These are phyloP conservation scores for Astraeus odoratus DNA, from an alignment of 768 basidiomycete genomes.

Conservation along the genomic window DNA sequence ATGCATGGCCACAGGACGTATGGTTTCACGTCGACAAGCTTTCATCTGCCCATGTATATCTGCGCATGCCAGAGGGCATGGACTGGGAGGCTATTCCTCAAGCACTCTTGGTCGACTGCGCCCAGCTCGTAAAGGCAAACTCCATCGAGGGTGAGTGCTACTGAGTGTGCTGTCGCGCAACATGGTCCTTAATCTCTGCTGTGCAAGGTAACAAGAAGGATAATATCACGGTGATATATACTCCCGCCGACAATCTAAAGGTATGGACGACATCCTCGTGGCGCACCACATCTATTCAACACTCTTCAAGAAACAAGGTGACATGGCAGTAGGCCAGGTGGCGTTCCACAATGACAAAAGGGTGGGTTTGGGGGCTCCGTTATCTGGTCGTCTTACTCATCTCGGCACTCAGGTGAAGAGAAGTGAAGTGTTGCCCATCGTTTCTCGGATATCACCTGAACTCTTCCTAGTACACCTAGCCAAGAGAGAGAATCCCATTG, in stretches of 20 bases:
- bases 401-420: slow-evolving; percentile 61
- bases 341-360: slow-evolving; percentile 89
- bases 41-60: slow-evolving; percentile 93
- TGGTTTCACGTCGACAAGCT: slow-evolving; percentile 99
- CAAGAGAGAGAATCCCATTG: slow-evolving; percentile 80
- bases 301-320: slow-evolving; percentile 78
- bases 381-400: neutral
- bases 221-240: slow-evolving; percentile 89
- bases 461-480: slow-evolving; percentile 56
- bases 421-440: slow-evolving; percentile 33
- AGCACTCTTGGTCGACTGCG: slow-evolving; percentile 72
- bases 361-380: slow-evolving; percentile 33
- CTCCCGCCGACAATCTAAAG: slow-evolving; percentile 88
- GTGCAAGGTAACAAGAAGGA: slow-evolving; percentile 89
- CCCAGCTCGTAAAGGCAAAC: slow-evolving; percentile 95
- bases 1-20: slow-evolving; percentile 81
- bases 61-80: slow-evolving; percentile 81
- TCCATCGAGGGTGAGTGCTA: slow-evolving; percentile 71
- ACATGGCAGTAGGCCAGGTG: slow-evolving; percentile 96
- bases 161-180: neutral
- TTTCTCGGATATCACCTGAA: neutral
- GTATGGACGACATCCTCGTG: slow-evolving; percentile 31
- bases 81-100: slow-evolving; percentile 86
- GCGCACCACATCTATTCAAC: neutral
- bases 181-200: neutral